Percentiles rank a stretch among this genome's conserved stretches.
Evolutionary conservation across 1,284 basidiomycete genomes (phyloP).

Genomic region (Trichosporon asahii): DNA sequence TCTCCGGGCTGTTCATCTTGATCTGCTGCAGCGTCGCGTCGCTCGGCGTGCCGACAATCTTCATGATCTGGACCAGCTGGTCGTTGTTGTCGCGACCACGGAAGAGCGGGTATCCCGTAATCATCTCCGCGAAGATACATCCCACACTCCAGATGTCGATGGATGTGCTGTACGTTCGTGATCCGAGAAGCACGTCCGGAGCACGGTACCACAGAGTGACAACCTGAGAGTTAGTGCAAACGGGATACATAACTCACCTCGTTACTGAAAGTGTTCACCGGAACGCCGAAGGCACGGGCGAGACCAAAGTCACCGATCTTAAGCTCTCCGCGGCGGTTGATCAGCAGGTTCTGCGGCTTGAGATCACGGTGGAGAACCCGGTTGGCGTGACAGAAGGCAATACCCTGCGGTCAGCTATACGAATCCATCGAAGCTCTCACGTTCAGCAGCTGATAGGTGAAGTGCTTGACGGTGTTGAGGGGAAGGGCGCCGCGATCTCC

Average conservation of each 20-base stretch:
- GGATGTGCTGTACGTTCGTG: constrained; percentile 90
- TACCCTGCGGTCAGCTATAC: constrained; percentile 57
- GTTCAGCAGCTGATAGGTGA: constrained; percentile 48
- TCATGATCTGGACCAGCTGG: constrained; percentile 95
- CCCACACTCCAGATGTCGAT: constrained; percentile 99
- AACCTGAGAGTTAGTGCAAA: constrained; percentile 59
- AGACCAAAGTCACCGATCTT: constrained; percentile 95
- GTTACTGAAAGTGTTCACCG: constrained; percentile 95
- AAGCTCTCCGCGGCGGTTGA: constrained; percentile 82
- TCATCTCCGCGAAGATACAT: constrained; percentile 59
- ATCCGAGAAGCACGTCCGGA: constrained; percentile 92
- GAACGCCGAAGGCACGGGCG: constrained; percentile 94
- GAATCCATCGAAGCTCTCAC: constrained; percentile 22
- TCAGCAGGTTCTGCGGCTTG: constrained; percentile 96
- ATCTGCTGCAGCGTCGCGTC: constrained; percentile 87
- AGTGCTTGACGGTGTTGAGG: constrained; percentile 73
- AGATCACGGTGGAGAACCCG: constrained; percentile 94
- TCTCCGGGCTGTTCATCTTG: constrained; percentile 91
- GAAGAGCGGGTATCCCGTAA: constrained; percentile 94
- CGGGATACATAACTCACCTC: constrained; percentile 61
- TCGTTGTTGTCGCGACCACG: constrained; percentile 97
- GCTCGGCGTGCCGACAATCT: constrained; percentile 92
- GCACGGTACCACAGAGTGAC: constrained; percentile 99
- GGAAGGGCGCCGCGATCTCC: constrained; percentile 65
- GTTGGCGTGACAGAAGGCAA: constrained; percentile 93